Conservation (phyloP, 2,329 filamentous ascomycete genomes). For the Cordyceps cicadae region DNA sequence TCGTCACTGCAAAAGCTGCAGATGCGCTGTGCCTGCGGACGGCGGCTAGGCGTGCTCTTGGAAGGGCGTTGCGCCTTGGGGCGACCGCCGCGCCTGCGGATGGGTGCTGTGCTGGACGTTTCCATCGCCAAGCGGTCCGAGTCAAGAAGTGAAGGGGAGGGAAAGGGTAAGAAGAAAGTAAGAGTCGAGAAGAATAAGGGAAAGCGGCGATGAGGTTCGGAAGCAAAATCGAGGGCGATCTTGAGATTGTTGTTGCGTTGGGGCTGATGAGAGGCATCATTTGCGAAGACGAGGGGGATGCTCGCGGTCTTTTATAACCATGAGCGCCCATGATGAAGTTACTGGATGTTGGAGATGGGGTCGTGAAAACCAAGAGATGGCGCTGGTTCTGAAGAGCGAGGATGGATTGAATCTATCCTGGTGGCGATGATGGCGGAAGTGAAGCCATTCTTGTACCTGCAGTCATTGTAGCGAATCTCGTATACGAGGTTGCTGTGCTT, state of each 20-base stretch:
- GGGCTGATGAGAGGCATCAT: background rate
- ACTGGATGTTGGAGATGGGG: background rate
- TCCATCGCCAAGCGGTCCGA: too few species aligned
- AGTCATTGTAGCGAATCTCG: background rate
- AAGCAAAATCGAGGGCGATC: too few species aligned
- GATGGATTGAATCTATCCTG: background rate
- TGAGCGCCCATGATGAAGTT: background rate
- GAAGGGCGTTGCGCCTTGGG: background rate
- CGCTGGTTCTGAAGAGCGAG: background rate
- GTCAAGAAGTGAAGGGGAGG: too few species aligned
- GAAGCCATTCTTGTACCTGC: background rate
- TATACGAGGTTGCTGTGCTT: background rate
- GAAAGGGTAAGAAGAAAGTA: too few species aligned
- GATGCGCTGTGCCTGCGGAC: background rate
- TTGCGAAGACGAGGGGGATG: background rate
- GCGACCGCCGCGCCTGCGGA: background rate
- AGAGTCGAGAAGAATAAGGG: too few species aligned
- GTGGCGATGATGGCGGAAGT: background rate
- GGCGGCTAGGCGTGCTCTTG: background rate
- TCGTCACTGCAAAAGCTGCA: slow-evolving; percentile 16
- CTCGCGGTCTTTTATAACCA: background rate
- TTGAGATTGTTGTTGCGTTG: background rate
- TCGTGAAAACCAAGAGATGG: background rate
- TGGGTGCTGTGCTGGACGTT: background rate
- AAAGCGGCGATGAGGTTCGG: too few species aligned